Evolutionary conservation across 805 yeast genomes (phyloP).

Genomic region (Yamadazyma akitaensis): DNA sequence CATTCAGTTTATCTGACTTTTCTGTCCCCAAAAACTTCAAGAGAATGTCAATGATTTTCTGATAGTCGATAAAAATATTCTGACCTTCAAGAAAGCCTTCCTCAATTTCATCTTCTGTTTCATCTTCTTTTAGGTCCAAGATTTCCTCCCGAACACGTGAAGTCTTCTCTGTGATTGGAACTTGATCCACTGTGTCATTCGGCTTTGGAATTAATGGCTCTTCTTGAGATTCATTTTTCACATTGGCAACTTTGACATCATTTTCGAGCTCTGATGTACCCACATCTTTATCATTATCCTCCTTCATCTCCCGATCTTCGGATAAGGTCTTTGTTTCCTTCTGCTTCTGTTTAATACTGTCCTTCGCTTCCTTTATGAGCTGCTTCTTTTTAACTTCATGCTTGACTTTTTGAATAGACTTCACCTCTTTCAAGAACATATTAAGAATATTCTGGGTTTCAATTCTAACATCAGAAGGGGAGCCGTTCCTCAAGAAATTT

Average conservation of each 20-base stretch:
- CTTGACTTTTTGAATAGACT: constrained; percentile 69
- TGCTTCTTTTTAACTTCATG: constrained; percentile 39
- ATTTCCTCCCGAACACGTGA: constrained; percentile 19
- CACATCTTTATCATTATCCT: not conserved
- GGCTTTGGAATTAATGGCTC: constrained; percentile 10
- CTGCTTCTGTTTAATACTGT: not conserved
- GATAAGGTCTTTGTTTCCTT: not conserved
- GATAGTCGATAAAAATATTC: constrained; percentile 76
- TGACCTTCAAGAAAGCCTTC: constrained; percentile 53
- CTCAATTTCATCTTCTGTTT: constrained; percentile 17
- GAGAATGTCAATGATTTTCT: constrained; percentile 75
- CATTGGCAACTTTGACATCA: not conserved
- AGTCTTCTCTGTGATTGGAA: constrained; percentile 13
- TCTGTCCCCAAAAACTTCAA: constrained; percentile 71
- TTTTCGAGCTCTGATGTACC: not conserved
- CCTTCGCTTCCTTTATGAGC: constrained; percentile 13
- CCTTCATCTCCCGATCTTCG: not conserved
- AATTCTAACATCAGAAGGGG: constrained; percentile 82
- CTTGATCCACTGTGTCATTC: constrained; percentile 15
- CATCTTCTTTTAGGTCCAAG: constrained; percentile 12
- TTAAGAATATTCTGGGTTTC: constrained; percentile 79
- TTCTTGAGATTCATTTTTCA: not conserved
- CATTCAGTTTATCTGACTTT: constrained; percentile 19
- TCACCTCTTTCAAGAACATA: constrained; percentile 74
- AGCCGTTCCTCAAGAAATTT: constrained; percentile 68